phyloP scores from a whole-genome alignment of 2,329 filamentous ascomycete species.

The Hymenoscyphus occultus region DNA sequence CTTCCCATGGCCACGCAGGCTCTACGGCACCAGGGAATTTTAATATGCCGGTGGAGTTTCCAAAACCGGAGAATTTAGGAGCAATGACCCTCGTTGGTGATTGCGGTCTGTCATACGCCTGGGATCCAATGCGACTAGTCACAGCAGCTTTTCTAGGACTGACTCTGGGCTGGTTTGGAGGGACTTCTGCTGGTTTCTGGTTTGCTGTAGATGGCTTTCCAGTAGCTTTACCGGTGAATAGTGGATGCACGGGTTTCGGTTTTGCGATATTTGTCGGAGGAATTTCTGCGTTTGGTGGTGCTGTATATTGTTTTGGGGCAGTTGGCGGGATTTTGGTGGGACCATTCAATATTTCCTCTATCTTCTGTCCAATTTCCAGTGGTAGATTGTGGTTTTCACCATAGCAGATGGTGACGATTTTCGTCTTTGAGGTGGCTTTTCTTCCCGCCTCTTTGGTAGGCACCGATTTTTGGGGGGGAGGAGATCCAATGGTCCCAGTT shows the following conservation, averaged over 20 bases:
- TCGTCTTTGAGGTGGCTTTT: constrained; percentile 35
- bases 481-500: constrained; percentile 61
- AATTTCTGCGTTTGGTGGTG: constrained; percentile 27
- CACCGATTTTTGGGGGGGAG: constrained; percentile 52
- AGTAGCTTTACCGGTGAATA: constrained; percentile 59
- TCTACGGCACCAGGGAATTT: constrained; percentile 65
- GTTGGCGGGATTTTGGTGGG: constrained; percentile 4
- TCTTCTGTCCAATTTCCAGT: constrained; percentile 53
- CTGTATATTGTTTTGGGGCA: not conserved
- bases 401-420: constrained; percentile 59
- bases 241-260: constrained; percentile 60
- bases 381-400: constrained; percentile 47
- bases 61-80: constrained; percentile 26
- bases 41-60: constrained; percentile 34
- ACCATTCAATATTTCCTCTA: constrained; percentile 57
- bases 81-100: constrained; percentile 37
- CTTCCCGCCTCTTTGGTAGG: constrained; percentile 8
- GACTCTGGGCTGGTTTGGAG: not conserved
- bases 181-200: not conserved
- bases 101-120: constrained; percentile 11
- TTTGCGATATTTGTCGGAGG: constrained; percentile 38
- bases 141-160: not conserved
- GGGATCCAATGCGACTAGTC: constrained; percentile 7
- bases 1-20: constrained; percentile 69
- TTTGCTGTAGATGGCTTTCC: constrained; percentile 24